phyloP scores from a whole-genome alignment of 1,139 yeast species.

The Lodderomyces margitis region DNA sequence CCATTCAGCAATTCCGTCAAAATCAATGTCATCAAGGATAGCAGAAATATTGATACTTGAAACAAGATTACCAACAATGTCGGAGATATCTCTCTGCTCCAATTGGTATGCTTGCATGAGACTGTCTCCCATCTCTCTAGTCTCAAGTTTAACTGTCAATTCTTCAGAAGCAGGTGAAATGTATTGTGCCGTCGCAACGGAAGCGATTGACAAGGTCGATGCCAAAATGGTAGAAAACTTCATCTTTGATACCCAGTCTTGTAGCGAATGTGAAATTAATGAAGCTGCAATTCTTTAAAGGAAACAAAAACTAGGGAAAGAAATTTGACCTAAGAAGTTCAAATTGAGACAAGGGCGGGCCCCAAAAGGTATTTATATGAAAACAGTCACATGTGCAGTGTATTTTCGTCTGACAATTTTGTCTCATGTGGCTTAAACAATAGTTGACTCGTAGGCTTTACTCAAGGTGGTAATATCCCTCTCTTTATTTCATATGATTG shows the following conservation, averaged over 20 bases:
- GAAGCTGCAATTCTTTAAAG: neutral
- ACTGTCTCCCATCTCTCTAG: constrained; percentile 7
- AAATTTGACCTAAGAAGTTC: neutral
- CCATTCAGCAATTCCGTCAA: constrained; percentile 33
- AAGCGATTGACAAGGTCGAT: constrained; percentile 8
- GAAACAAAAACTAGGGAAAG: neutral
- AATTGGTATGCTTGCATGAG: constrained; percentile 5
- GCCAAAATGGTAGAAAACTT: constrained; percentile 12
- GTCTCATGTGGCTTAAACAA: neutral
- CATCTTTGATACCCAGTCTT: constrained; percentile 7
- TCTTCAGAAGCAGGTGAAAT: constrained; percentile 11
- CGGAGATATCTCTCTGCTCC: constrained; percentile 24
- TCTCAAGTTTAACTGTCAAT: constrained; percentile 9
- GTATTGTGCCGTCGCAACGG: constrained; percentile 12
- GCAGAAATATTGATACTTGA: constrained; percentile 22
- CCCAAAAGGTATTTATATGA: neutral
- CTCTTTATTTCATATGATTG: neutral
- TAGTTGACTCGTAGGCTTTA: neutral
- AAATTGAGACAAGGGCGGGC: neutral
- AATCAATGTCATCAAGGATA: constrained; percentile 20
- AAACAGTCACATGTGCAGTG: neutral
- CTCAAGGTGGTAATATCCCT: neutral
- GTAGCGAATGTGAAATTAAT: constrained; percentile 8
- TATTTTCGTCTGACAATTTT: neutral
- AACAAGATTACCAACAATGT: constrained; percentile 15